Evolutionary conservation across 2,329 filamentous ascomycete species (phyloP).

Genomic region (Neoascochyta sp.): DNA sequence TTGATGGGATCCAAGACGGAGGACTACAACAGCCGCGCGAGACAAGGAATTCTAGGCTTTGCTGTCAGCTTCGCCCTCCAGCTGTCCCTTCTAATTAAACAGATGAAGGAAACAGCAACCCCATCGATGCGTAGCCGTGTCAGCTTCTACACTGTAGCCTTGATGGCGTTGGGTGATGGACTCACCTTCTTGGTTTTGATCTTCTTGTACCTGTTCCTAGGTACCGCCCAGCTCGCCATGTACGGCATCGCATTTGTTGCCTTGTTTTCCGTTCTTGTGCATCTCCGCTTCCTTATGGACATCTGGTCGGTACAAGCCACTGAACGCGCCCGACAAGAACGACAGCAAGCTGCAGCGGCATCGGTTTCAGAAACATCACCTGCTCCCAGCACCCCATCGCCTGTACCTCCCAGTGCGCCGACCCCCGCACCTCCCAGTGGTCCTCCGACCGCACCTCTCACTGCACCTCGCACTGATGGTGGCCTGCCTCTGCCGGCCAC

Average conservation of each 20-base stretch:
- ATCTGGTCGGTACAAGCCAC: conserved; percentile 63
- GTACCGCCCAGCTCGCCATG: conserved; percentile 54
- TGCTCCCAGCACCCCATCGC: conserved; percentile 16
- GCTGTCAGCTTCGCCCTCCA: conserved; percentile 50
- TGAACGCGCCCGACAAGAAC: conserved; percentile 43
- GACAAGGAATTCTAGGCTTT: conserved; percentile 53
- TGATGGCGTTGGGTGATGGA: conserved; percentile 60
- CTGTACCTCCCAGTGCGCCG: conserved; percentile 15
- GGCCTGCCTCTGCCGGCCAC: conserved; percentile 52
- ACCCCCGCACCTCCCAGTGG: conserved; percentile 9
- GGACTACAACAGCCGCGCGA: conserved; percentile 50
- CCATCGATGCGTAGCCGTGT: conserved; percentile 62
- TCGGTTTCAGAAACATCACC: too few relatives aligned
- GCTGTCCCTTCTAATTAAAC: conserved; percentile 55
- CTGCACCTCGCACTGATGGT: conserved; percentile 23
- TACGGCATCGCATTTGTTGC: conserved; percentile 57
- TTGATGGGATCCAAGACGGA: conserved; percentile 57
- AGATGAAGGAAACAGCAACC: conserved; percentile 62
- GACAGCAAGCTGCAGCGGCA: conserved; percentile 41
- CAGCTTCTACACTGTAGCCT: conserved; percentile 61
- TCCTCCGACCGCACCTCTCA: conserved; percentile 16
- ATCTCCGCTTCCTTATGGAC: conserved; percentile 63
- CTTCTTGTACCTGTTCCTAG: conserved; percentile 51
- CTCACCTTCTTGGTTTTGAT: conserved; percentile 55
- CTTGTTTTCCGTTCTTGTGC: conserved; percentile 59